Percentiles rank a stretch among this genome's conserved stretches.
phyloP scores from a whole-genome alignment of 495 filamentous ascomycete genomes.

The Alectoria sarmentosa region DNA sequence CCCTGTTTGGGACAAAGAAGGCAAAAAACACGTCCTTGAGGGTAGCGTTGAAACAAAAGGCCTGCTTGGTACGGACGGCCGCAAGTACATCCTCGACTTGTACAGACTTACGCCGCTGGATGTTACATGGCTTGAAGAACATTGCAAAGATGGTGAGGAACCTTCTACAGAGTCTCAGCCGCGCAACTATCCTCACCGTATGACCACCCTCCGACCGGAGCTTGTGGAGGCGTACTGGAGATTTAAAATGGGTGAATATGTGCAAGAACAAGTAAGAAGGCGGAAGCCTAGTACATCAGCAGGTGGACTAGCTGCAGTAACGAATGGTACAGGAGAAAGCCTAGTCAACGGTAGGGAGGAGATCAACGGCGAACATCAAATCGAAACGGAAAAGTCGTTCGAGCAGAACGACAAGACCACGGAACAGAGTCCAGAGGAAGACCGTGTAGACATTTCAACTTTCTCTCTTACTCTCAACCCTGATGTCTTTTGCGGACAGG shows the following conservation, averaged over 20 bases:
- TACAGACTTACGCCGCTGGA: conserved; percentile 94
- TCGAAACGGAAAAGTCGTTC: conserved; percentile 24
- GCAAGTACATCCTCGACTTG: conserved; percentile 94
- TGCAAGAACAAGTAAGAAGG: conserved; percentile 64
- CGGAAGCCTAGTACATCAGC: conserved; percentile 39
- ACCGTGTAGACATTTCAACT: conserved; percentile 70
- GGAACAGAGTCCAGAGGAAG: conserved; percentile 38
- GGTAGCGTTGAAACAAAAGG: conserved; percentile 98
- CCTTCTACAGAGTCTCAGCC: conserved; percentile 34
- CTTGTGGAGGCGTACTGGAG: conserved; percentile 79
- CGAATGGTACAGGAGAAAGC: conserved; percentile 17
- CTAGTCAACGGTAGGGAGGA: conserved; percentile 22
- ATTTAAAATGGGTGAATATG: conserved; percentile 78
- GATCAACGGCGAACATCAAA: conserved; percentile 19
- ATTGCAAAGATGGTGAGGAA: conserved; percentile 37
- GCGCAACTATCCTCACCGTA: conserved; percentile 79
- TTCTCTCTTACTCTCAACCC: conserved; percentile 90
- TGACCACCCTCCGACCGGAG: conserved; percentile 87
- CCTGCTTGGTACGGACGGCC: conserved; percentile 88
- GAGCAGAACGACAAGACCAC: conserved; percentile 27
- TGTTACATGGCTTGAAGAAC: conserved; percentile 79
- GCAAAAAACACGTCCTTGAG: conserved; percentile 83
- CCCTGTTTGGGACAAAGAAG: conserved; percentile 95
- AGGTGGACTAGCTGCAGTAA: conserved; percentile 23
- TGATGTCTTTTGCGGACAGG: conserved; percentile 89